Evolutionary conservation across 2,329 filamentous ascomycete species (phyloP), one percentile per base, ranked within the genome.

Genomic region (Camptophora hylomeconis): DNA sequence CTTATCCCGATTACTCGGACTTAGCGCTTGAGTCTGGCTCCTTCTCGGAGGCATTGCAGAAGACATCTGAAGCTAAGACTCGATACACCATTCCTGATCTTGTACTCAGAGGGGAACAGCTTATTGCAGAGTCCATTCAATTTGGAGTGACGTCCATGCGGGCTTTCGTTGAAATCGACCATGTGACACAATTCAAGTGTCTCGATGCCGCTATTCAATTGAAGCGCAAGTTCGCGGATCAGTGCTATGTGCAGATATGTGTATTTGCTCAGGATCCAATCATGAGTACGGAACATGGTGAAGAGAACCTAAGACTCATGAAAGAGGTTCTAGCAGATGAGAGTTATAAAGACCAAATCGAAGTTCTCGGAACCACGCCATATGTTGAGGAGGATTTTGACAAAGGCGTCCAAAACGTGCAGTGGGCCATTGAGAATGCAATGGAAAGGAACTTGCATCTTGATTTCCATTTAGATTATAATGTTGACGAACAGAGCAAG

Each of bases 401-500:
- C 7, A 60, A 60, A 5, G 60, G 64, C 35, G 55, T 63, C 29
- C 45, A 48, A 26, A 82, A 80, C 42, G 67, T 80, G 11, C 55
- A 65, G 11, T 81, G 72, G 69, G 69, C 76, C 10, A 55, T 77
- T 20, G 53, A 60, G 2, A 56, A 61, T 14, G 72, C 72, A 2
- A 45, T 73, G 20, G 37, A 53, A 13, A 45, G 60, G 20, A 45
- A 50, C 2, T 60, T 73, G 28, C 69, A 78, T 46, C 51, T 82
- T 4, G 77, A 82, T 43, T 71, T 81, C 24, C 78, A 82, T 46
- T 59, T 82, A 5, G 78, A 82, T 48, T 81, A 82, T 47, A 72
- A 73, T 32, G 54, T 81, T 3, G 63, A 74, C 28, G 35, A 51
- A 2, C 41, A 45, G 2, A 60, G 51, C 24, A 57, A 65, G 27